Evolutionary conservation across 1,139 yeast genomes (phyloP).

Genomic region (Candida pseudoviswanathii): DNA sequence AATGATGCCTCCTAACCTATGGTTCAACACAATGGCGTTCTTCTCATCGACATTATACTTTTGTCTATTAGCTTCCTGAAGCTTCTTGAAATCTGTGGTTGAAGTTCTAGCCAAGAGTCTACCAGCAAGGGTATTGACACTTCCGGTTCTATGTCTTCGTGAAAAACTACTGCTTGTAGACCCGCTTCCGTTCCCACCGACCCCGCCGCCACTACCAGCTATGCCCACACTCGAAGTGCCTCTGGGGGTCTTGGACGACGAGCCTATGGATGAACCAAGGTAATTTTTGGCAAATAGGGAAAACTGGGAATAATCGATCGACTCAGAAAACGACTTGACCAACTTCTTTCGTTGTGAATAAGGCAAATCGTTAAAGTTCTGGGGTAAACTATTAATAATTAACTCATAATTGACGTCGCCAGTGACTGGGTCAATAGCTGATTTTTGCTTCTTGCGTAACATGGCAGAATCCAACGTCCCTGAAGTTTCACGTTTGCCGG

Average conservation of each 20-base stretch:
- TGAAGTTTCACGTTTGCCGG: slow-evolving; percentile 11
- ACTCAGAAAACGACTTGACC: slow-evolving; percentile 57
- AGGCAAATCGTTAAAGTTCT: slow-evolving; percentile 63
- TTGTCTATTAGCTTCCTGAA: slow-evolving; percentile 23
- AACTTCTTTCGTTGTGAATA: slow-evolving; percentile 67
- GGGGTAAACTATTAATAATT: slow-evolving; percentile 52
- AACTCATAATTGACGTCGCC: slow-evolving; percentile 40
- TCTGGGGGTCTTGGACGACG: slow-evolving; percentile 20
- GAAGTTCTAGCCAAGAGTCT: slow-evolving; percentile 43
- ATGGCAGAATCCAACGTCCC: slow-evolving; percentile 7
- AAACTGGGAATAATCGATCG: slow-evolving; percentile 52
- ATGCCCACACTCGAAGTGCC: slow-evolving; percentile 11
- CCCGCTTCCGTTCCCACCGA: slow-evolving; percentile 19
- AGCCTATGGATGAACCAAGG: slow-evolving; percentile 19
- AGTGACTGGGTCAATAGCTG: slow-evolving; percentile 25
- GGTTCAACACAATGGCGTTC: slow-evolving; percentile 62
- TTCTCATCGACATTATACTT: slow-evolving; percentile 54
- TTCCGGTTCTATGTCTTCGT: slow-evolving; percentile 33
- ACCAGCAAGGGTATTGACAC: slow-evolving; percentile 46
- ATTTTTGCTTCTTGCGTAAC: slow-evolving; percentile 21
- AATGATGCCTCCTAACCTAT: slow-evolving; percentile 71
- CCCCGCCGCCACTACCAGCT: slow-evolving; percentile 7
- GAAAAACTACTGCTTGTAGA: slow-evolving; percentile 29
- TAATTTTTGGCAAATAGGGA: slow-evolving; percentile 44
- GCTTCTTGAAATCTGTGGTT: slow-evolving; percentile 38